phyloP scores from a whole-genome alignment of 306 rosid genomes.

The Dryas drummondii region DNA sequence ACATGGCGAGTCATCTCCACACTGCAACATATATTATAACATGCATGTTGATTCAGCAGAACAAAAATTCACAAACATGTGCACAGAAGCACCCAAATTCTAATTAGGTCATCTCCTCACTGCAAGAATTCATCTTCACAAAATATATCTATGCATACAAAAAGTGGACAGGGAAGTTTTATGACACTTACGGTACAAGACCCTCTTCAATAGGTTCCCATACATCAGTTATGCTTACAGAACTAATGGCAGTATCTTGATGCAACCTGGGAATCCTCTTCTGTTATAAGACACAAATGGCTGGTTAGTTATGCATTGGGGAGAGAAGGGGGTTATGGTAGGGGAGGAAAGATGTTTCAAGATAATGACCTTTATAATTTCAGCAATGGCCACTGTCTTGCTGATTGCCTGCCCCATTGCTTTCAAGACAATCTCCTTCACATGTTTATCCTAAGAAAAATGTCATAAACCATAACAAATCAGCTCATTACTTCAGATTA shows the following conservation, averaged over 20 bases:
- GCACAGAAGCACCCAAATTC: not conserved
- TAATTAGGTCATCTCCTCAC: not conserved
- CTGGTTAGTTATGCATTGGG: conserved; percentile 9
- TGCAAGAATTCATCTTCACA: not conserved
- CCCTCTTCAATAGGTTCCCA: conserved; percentile 99
- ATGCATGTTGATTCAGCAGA: conserved; percentile 4
- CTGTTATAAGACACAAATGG: conserved; percentile 44
- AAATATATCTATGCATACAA: not conserved
- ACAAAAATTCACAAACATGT: not conserved
- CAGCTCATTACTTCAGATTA: conserved; percentile 2
- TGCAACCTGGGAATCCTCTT: conserved; percentile 67
- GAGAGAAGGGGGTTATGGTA: not conserved
- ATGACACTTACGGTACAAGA: conserved; percentile 84
- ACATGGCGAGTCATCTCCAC: conserved; percentile 99
- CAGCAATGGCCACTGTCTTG: conserved; percentile 93
- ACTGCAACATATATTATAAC: conserved; percentile 47
- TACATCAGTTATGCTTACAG: conserved; percentile 91
- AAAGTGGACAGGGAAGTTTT: not conserved
- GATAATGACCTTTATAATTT: conserved; percentile 72
- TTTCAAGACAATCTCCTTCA: conserved; percentile 81
- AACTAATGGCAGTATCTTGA: conserved; percentile 86
- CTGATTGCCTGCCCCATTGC: conserved; percentile 99
- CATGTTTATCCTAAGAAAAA: conserved; percentile 73
- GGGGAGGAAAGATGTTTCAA: conserved; percentile 5
- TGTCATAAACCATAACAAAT: conserved; percentile 10